Evolutionary conservation across 106 monocot genomes (phyloP), one percentile per base, ranked within the genome.

Genomic region (Xerophyta viscosa): DNA sequence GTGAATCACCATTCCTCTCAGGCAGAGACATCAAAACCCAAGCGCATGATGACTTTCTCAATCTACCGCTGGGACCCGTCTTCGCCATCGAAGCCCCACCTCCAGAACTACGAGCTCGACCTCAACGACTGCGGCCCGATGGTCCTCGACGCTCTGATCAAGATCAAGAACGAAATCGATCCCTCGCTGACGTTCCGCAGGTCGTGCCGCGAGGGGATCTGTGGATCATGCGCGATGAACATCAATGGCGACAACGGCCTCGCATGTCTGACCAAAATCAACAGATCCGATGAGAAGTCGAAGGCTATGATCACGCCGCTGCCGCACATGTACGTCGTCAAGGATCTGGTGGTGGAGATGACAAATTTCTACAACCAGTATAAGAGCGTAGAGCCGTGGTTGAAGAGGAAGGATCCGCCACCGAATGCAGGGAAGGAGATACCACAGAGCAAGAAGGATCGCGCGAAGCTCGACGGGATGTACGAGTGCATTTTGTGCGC

Each of bases 281-380:
- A 54, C 51, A 14, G 31, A 1, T 36, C 64, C 20, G 66, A 36
- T 18, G 39, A 21, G 5, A 42, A 52, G 27, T 18, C 25, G 22
- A 19, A 53, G 7, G 19, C 78, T 11, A 63, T 65, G 26, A 71
- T 94, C 66, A 65, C 94, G 48, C 94, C 94, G 20, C 67, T 94
- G 36, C 94, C 94, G 14, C 88, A 94, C 64, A 94, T 94, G 94
- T 94, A 48, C 55, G 88, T 94, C 12, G 58, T 94, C 19, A 94
- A 94, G 81, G 94, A 94, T 43, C 70, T 94, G 41, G 94, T 94
- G 52, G 94, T 88, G 25, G 94, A 94, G 50, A 94, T 94, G 94
- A 88, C 94, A 26, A 94, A 94, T 29, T 94, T 94, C 68, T 94
- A 94, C 56, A 77, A 29, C 24, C 77, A 88, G 75, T 96, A 96